phyloP scores from a whole-genome alignment of 768 basidiomycete genomes.

The Leccinum longicurvipes region DNA sequence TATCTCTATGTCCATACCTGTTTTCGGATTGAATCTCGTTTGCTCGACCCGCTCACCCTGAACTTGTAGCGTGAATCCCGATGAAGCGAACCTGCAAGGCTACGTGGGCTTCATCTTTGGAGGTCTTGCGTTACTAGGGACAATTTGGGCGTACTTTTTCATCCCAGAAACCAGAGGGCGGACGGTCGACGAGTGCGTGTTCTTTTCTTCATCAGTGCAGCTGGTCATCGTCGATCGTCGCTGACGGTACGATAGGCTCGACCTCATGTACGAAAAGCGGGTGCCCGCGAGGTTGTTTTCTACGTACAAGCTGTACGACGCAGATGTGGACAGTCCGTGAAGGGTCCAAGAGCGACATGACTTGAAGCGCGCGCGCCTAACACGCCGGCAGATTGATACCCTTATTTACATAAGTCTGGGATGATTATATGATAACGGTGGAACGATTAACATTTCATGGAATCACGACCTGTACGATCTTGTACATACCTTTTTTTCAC shows the following conservation, averaged over 20 bases:
- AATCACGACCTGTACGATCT: too few species aligned
- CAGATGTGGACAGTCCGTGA: background rate
- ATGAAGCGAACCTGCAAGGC: conserved; percentile 25
- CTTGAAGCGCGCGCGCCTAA: too few species aligned
- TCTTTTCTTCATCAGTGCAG: background rate
- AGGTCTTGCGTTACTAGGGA: conserved; percentile 18
- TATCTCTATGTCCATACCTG: background rate
- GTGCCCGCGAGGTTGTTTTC: conserved; percentile 29
- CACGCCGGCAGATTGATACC: too few species aligned
- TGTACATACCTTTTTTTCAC: too few species aligned
- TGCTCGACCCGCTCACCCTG: background rate
- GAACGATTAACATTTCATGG: too few species aligned
- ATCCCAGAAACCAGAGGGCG: conserved; percentile 27
- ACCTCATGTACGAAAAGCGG: conserved; percentile 30
- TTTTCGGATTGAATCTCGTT: background rate
- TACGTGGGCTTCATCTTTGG: conserved; percentile 30
- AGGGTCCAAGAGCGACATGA: background rate
- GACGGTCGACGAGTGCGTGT: conserved; percentile 30
- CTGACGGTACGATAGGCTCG: conserved; percentile 18
- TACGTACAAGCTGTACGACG: conserved; percentile 12
- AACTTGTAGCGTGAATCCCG: conserved; percentile 22
- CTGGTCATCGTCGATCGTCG: background rate
- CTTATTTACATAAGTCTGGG: too few species aligned
- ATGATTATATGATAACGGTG: too few species aligned
- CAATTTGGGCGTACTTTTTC: conserved; percentile 26